phyloP scores from a whole-genome alignment of 208 protist species.

The Plasmodiophora brassicae region DNA sequence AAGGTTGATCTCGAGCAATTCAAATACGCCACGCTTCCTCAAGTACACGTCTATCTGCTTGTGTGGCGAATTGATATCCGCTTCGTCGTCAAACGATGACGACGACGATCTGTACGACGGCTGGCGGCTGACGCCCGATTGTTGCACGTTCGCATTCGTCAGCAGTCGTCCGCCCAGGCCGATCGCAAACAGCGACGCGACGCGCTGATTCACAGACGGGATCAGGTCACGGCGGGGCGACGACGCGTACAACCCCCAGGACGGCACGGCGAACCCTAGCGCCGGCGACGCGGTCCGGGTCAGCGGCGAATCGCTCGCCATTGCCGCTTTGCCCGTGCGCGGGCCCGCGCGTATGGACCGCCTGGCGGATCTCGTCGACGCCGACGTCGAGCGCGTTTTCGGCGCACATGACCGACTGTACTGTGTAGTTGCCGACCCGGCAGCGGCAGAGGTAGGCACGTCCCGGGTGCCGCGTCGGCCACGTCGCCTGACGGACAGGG shows the following conservation, averaged over 20 bases:
- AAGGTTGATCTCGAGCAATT: background rate
- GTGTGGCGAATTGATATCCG: background rate
- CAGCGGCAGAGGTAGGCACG: too few species aligned
- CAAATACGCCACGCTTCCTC: background rate
- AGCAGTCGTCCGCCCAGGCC: background rate
- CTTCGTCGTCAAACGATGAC: background rate
- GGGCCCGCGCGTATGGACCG: too few species aligned
- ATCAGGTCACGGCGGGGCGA: constrained; percentile 1
- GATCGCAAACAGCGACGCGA: background rate
- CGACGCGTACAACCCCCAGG: constrained; percentile 9
- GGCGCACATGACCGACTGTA: too few species aligned
- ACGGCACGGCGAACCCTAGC: too few species aligned
- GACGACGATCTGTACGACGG: background rate
- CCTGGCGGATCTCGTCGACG: too few species aligned
- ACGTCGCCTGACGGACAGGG: too few species aligned
- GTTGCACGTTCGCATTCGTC: background rate
- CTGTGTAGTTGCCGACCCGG: too few species aligned
- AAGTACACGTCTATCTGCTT: constrained; percentile 9
- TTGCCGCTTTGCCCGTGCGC: too few species aligned
- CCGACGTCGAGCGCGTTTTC: too few species aligned
- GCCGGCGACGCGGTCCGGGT: too few species aligned
- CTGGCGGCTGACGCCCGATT: background rate
- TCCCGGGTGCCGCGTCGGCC: too few species aligned
- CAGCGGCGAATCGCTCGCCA: too few species aligned
- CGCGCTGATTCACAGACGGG: background rate